Evolutionary conservation across 2,329 filamentous ascomycete genomes (phyloP).

Genomic region (Blastomyces parvus): DNA sequence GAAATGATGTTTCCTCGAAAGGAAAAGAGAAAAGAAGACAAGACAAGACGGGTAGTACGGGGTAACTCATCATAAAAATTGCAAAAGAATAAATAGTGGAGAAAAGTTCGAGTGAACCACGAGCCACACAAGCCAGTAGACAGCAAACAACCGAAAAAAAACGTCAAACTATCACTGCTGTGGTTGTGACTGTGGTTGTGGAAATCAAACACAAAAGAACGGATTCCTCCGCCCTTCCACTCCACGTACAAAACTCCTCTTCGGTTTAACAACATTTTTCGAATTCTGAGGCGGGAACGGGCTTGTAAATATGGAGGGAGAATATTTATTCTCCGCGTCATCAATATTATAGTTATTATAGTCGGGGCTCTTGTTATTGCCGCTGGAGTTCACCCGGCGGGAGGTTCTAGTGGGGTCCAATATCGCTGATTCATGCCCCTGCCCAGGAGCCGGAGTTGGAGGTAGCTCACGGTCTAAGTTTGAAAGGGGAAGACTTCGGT

Average conservation of each 20-base stretch:
- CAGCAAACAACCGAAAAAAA: background rate
- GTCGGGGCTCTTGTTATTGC: background rate
- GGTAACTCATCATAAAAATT: background rate
- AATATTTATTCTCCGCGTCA: background rate
- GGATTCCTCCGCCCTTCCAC: background rate
- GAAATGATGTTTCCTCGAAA: background rate
- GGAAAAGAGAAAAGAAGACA: background rate
- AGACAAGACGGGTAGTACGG: background rate
- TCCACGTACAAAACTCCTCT: background rate
- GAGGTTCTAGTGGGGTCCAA: background rate
- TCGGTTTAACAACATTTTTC: background rate
- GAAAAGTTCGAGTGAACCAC: background rate
- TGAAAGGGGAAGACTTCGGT: background rate
- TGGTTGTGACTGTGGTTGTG: background rate
- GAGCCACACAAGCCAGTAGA: background rate
- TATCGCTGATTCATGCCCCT: background rate
- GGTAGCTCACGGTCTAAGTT: background rate
- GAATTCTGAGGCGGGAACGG: background rate
- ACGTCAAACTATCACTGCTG: background rate
- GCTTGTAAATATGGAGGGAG: background rate
- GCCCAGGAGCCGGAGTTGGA: background rate
- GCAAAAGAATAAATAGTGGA: background rate
- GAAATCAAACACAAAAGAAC: slow-evolving; percentile 3
- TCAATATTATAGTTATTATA: background rate
- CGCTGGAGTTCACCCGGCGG: background rate